phyloP scores from a whole-genome alignment of 805 yeast genomes.

The Yarrowia sp. region DNA sequence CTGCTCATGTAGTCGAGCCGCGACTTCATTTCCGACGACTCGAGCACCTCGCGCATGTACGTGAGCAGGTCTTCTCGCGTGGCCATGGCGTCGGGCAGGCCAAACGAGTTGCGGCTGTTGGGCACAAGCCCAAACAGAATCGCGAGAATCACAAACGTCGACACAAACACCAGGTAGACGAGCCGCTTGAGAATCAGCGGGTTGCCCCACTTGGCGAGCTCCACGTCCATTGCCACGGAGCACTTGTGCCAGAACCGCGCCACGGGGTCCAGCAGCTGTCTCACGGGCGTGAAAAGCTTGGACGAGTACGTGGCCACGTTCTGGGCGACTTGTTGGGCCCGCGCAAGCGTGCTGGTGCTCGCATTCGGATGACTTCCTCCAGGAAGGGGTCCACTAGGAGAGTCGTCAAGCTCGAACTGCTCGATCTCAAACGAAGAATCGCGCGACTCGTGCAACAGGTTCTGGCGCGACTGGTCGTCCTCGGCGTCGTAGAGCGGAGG shows the following conservation, averaged over 20 bases:
- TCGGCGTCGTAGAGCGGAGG: conserved; percentile 17
- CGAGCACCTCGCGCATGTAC: conserved; percentile 53
- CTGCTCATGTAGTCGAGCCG: conserved; percentile 69
- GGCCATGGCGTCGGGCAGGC: conserved; percentile 62
- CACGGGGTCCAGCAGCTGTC: conserved; percentile 8
- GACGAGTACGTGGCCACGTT: conserved; percentile 13
- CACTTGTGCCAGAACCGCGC: conserved; percentile 20
- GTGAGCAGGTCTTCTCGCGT: conserved; percentile 47
- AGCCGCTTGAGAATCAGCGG: conserved; percentile 80
- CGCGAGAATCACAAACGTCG: conserved; percentile 55
- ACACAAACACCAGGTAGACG: conserved; percentile 64
- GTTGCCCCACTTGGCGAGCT: conserved; percentile 41
- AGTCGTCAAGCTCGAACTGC: conserved; percentile 23
- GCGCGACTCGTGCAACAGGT: conserved; percentile 4
- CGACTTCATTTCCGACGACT: conserved; percentile 56
- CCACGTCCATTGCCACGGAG: conserved; percentile 2
- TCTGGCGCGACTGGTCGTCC: conserved; percentile 13
- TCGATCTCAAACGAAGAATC: conserved; percentile 21
- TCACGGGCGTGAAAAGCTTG: background rate
- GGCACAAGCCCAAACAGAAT: conserved; percentile 58
- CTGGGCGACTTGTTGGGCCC: conserved; percentile 20
- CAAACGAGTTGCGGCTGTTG: conserved; percentile 41
- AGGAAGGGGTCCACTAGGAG: conserved; percentile 18
- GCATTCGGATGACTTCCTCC: conserved; percentile 15
- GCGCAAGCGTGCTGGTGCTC: background rate